Evolutionary conservation across 148 eudicot genomes (phyloP), one percentile per base, ranked within the genome.

Genomic region (Arctostaphylos glauca): DNA sequence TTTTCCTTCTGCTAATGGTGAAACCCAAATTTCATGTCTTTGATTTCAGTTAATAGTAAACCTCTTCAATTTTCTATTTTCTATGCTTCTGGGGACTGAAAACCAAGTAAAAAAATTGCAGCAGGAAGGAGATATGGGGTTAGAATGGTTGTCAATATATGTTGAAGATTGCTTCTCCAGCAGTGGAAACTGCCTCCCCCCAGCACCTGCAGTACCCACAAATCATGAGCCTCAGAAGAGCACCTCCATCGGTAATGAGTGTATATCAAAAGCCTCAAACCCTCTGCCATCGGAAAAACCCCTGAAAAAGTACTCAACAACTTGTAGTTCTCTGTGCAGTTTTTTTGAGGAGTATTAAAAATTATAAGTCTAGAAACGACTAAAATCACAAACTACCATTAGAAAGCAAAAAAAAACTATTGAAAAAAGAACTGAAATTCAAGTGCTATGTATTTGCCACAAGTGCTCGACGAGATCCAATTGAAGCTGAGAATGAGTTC

Each of bases 101-200:
- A 74, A 49, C 48, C 15, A 23, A n/a, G 14, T 3, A 38, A 14
- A 14, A n/a, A 25, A 38, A 6, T 50, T 76, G 38, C 18, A 62
- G 46, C 52, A 86, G 86, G 89, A 85, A 83, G 84, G 43, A 46
- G 88, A 87, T 81, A 82, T 85, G 6, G 71, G 83, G 83, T 81
- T 83, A 56, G 89, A 87, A 75, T 85, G 91, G 89, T 53, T 87
- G 58, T 89, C 89, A 76, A 74, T 62, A 58, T 89, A 83, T 49
- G 85, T 89, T 25, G 89, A 89, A 78, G 91, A 89, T 31, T 89
- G 89, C 75, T 79, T 89, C 23, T 85, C 91, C 31, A 85, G 82
- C 80, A 70, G 84, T 47, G 89, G 86, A 60, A 89, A 85, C 79
- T 85, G 86, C 81, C 76, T 83, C 10, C 87, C 80, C 14, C 83